Evolutionary conservation across 495 filamentous ascomycete genomes (phyloP), one percentile per base, ranked within the genome.

Genomic region (Neurospora sublineolata): DNA sequence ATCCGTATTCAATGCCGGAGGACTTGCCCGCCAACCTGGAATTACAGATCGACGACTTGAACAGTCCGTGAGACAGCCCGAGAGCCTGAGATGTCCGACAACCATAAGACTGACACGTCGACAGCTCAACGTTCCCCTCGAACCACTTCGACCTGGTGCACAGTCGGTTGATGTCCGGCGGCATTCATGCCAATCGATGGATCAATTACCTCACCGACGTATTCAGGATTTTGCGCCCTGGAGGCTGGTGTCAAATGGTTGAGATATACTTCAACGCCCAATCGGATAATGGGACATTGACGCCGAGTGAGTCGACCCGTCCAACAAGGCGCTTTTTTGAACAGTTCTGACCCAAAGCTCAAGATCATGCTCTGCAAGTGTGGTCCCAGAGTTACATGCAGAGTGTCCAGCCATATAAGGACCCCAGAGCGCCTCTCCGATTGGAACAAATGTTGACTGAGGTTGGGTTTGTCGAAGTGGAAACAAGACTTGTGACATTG

Each of bases 91-190:
- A 70, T 78, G 11, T 44, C 14, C 38, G 14, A 23, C 27, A 42
- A 2, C 14, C 37, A 6, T 7, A 14, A 18, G 36, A 70, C 73
- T 78, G 52, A 77, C 68, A 40, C 42, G 18, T 4, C 18, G 16
- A 27, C 72, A 88, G 86, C 14, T 93, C 94, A 74, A 92, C 91
- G 9, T 95, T 93, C 74, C 83, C 86, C 41, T 81, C 86, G 36
- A 91, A 92, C 73, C 83, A 90, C 71, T 99, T 97, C 85, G 93
- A 97, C 76, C 86, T 99, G 69, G 89, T 99, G 70, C 92, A 99
- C 76, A 97, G 93, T 70, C 85, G 90, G 74, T 86, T 94, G 80
- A 88, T 97, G 74, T 86, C 88, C 37, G 83, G 88, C 68, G 95
- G 94, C 10, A 93, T 99, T 73, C 87, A 96, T 73, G 82, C 83